A percentile compares a stretch with the other conserved stretches of the same genome.
Conservation (phyloP, 192 early-diverging fungal species). For the Podila epigama region DNA sequence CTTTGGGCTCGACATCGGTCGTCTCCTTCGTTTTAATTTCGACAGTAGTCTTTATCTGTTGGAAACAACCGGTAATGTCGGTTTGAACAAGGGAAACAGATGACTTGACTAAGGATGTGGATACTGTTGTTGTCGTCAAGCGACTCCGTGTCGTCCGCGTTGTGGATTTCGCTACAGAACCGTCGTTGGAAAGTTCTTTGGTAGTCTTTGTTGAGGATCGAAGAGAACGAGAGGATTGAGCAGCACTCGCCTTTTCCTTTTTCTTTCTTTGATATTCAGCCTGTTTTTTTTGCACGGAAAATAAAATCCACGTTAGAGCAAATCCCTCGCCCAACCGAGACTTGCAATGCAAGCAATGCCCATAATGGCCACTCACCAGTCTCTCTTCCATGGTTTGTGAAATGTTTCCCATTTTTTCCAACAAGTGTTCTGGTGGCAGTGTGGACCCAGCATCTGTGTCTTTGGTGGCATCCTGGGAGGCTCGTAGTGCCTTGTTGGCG, state of each 20-base stretch:
- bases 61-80: not conserved
- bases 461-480: not conserved
- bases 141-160: not conserved
- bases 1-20: not conserved
- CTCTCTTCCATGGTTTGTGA: constrained; percentile 30
- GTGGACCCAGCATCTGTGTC: not conserved
- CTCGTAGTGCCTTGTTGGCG: not conserved
- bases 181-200: not conserved
- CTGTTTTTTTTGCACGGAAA: not conserved
- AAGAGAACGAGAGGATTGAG: not conserved
- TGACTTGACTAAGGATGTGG: no score
- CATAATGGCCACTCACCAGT: constrained; percentile 18
- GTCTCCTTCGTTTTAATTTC: not conserved
- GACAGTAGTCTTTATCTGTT: not conserved
- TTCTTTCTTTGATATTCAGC: constrained; percentile 5
- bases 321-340: no score
- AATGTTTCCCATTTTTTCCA: constrained; percentile 3
- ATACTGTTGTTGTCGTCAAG: no score
- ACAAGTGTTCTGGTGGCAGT: constrained; percentile 3
- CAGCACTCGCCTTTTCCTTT: not conserved
- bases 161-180: not conserved
- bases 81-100: not conserved
- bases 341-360: not conserved
- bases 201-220: not conserved
- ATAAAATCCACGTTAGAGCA: no score